Conservation (phyloP, 2,329 filamentous ascomycete species). For the Tolypocladium cylindrosporum region DNA sequence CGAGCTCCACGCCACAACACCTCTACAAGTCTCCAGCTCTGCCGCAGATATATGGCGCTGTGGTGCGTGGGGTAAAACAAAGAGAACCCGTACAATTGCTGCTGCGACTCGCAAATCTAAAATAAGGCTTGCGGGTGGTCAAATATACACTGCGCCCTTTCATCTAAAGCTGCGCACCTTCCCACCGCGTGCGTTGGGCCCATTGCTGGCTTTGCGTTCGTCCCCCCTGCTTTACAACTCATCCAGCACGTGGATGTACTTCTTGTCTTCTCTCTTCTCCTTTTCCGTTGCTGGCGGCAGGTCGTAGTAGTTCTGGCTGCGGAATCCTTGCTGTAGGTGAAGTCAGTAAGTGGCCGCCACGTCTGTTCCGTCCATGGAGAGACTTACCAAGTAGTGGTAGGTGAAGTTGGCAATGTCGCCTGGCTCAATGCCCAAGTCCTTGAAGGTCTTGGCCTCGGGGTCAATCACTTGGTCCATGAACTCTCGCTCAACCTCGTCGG, state of each 20-base stretch:
- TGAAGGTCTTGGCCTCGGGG: conserved; percentile 85
- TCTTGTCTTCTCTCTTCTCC: conserved; percentile 90
- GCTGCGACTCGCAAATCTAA: not conserved
- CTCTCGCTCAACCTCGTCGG: conserved; percentile 82
- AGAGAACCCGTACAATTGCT: not conserved
- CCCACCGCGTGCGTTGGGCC: not conserved
- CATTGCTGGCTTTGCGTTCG: not conserved
- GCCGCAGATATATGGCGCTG: not conserved
- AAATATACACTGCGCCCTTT: conserved; percentile 1
- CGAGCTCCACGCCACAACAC: not conserved
- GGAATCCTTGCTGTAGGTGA: conserved; percentile 66
- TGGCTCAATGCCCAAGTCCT: conserved; percentile 83
- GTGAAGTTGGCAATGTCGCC: conserved; percentile 78
- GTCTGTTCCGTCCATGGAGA: conserved; percentile 4
- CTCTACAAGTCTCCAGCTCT: not conserved
- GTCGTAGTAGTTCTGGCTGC: conserved; percentile 82
- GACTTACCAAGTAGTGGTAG: conserved; percentile 83
- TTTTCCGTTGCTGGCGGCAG: conserved; percentile 88
- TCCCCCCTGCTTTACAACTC: conserved; percentile 49
- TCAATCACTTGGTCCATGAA: conserved; percentile 92
- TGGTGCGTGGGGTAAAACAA: not conserved
- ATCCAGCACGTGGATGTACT: conserved; percentile 90
- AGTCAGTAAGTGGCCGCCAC: conserved; percentile 14
- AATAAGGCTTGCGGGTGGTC: not conserved
- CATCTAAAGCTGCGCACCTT: not conserved